phyloP scores from a whole-genome alignment of 371 early-diverging fungal genomes.

The Saksenaea vasiformis region DNA sequence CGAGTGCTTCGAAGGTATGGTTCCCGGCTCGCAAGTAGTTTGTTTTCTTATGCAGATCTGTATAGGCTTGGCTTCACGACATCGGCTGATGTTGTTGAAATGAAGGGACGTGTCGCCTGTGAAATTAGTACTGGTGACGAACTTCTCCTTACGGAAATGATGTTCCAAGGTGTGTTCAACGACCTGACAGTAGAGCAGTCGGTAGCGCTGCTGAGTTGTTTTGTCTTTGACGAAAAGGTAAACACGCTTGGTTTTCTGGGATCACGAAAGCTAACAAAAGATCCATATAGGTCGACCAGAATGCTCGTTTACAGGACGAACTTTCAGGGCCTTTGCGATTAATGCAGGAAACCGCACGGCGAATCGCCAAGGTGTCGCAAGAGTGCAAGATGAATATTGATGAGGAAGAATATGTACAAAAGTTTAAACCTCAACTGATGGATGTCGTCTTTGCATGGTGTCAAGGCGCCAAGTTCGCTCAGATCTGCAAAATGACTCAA shows the following conservation, averaged over 20 bases:
- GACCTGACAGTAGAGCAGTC: slow-evolving; percentile 90
- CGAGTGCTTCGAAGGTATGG: slow-evolving; percentile 78
- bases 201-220: slow-evolving; percentile 92
- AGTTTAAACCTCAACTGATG: slow-evolving; percentile 94
- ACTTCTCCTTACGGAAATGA: slow-evolving; percentile 97
- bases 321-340: slow-evolving; percentile 76
- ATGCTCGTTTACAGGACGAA: slow-evolving; percentile 66
- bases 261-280: not conserved
- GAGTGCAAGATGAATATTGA: slow-evolving; percentile 88
- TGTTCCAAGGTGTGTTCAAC: slow-evolving; percentile 98
- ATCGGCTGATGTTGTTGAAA: slow-evolving; percentile 83
- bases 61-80: slow-evolving; percentile 83
- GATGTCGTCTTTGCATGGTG: slow-evolving; percentile 98
- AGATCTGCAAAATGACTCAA: slow-evolving; percentile 96
- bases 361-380: slow-evolving; percentile 85
- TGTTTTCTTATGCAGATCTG: not conserved
- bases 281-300: slow-evolving; percentile 20
- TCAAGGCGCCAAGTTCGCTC: slow-evolving; percentile 92
- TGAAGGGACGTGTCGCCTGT: slow-evolving; percentile 99
- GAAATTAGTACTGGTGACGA: slow-evolving; percentile 99
- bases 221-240: slow-evolving; percentile 91
- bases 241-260: not conserved
- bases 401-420: slow-evolving; percentile 79
- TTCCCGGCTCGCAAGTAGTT: not conserved
- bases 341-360: slow-evolving; percentile 87